Conservation (phyloP, 371 early-diverging fungal species). For the Coemansia linderi region DNA sequence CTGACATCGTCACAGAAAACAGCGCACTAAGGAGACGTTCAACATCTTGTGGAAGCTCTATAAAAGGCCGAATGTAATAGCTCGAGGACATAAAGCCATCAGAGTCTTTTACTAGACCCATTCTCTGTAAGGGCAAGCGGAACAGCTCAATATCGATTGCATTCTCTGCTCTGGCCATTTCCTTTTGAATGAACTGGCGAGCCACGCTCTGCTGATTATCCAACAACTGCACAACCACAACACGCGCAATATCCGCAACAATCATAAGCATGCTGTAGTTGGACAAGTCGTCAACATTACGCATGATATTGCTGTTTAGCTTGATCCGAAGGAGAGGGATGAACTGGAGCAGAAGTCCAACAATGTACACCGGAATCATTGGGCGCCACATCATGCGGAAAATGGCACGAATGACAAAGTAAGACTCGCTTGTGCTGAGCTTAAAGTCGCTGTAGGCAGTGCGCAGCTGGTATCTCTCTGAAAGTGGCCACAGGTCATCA, state of each 20-base stretch:
- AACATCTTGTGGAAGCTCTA: not conserved
- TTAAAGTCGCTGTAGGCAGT: conserved; percentile 11
- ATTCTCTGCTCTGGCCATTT: not conserved
- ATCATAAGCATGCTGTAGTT: conserved; percentile 4
- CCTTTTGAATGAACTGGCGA: not conserved
- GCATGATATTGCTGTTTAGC: not conserved
- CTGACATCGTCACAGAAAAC: not conserved
- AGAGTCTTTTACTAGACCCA: not conserved
- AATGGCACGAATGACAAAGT: conserved; percentile 38
- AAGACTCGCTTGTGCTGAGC: conserved; percentile 21
- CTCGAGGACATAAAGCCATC: not conserved
- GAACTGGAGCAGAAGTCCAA: not conserved
- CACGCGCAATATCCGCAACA: not conserved
- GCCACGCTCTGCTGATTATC: not conserved
- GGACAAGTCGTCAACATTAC: conserved; percentile 7
- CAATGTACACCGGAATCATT: conserved; percentile 18
- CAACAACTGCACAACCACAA: not conserved
- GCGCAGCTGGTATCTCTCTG: not conserved
- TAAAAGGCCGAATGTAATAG: not conserved
- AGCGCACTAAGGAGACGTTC: not conserved
- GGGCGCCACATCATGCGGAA: conserved; percentile 30
- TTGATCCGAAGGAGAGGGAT: not conserved
- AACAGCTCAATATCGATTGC: not conserved
- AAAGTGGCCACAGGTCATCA: conserved; percentile 20
- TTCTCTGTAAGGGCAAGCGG: not conserved